A percentile compares a stretch with the other conserved stretches of the same genome.
Evolutionary conservation across 1,139 yeast species (phyloP).

Genomic region (Saccharomyces hybrid): DNA sequence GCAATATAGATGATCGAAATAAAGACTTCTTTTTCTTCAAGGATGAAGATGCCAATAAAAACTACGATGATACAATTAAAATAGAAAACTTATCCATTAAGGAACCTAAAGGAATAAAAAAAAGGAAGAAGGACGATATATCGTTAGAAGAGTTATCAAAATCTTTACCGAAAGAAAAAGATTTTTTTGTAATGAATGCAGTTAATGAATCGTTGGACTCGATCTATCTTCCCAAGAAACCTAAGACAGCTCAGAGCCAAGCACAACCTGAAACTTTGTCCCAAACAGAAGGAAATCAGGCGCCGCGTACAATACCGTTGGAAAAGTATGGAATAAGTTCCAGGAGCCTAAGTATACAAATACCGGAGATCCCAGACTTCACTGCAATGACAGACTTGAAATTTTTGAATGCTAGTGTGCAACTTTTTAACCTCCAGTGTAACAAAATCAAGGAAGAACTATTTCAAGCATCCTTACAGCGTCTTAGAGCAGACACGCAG

Average conservation of each 20-base stretch:
- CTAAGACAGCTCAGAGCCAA: background rate
- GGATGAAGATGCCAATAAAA: slow-evolving; percentile 10
- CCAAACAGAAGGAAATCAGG: slow-evolving; percentile 23
- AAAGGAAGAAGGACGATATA: slow-evolving; percentile 10
- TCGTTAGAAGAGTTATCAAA: slow-evolving; percentile 7
- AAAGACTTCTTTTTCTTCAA: slow-evolving; percentile 3
- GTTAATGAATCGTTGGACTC: slow-evolving; percentile 1
- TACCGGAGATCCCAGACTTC: slow-evolving; percentile 19
- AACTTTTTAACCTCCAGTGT: slow-evolving; percentile 15
- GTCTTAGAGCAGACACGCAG: slow-evolving; percentile 17
- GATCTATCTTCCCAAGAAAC: background rate
- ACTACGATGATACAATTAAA: slow-evolving; percentile 17
- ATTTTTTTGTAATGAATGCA: slow-evolving; percentile 1
- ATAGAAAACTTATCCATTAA: slow-evolving; percentile 21
- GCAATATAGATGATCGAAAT: slow-evolving; percentile 1
- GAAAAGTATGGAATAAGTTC: slow-evolving; percentile 15
- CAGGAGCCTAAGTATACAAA: slow-evolving; percentile 7
- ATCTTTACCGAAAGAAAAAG: slow-evolving; percentile 3
- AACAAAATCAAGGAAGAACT: slow-evolving; percentile 16
- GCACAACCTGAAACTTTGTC: slow-evolving; percentile 12
- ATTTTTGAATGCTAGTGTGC: slow-evolving; percentile 13
- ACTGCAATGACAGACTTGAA: slow-evolving; percentile 12
- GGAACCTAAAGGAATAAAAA: slow-evolving; percentile 15
- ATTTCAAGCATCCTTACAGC: slow-evolving; percentile 12
- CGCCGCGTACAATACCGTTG: slow-evolving; percentile 19